Base-by-base conservation (phyloP, 495 filamentous ascomycete genomes). In the Amphirosellinia nigrospora region DNA sequence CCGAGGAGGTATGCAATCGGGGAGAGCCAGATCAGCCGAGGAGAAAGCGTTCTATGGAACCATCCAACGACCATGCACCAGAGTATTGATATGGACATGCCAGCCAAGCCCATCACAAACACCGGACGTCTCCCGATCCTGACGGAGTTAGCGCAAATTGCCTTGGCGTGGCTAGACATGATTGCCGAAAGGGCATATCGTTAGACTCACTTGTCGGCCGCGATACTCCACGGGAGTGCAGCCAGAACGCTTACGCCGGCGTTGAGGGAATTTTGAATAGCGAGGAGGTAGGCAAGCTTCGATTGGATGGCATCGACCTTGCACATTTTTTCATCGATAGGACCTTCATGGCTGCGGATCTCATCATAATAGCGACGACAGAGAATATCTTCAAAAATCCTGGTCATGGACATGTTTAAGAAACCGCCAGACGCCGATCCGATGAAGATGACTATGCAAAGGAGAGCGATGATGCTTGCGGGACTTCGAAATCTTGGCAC, bases 1-100 rank as follows among this genome's bases (percentile, higher is more conserved):
- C 88, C 88, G 32, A 87, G 74, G 19, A 89, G 64, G 71, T 83
- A 84, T 10, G 82, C 78, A 53, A 89, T 43, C 5, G 85, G 83
- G 1, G 86, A 84, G 19, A 87, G 65, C 89, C 88, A 90, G 36
- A 87, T 73, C 9, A 77, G 71, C 21, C 82, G 83, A 28, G 86
- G 70, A 2, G 87, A 85, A 19, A 89, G 79, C n/a, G 75, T 73
- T 67, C 81, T 68, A 4, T 76, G 36, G 16, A 80, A 82, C 81
- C 75, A 78, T 74, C 77, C 79, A 0, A 84, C 77, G 39, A 81
- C 28, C 34, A 80, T 79, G 10, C 78, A 66, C 70, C 80, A 81
- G 0, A 80, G 38, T 26, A 82, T 71, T 36, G 75, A 69, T 0
- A 85, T 65, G 1, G 78, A 36, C 46, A 80, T 70, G 7, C 83